Base-by-base conservation (phyloP, 768 basidiomycete species). In the Collybiopsis luxurians region DNA sequence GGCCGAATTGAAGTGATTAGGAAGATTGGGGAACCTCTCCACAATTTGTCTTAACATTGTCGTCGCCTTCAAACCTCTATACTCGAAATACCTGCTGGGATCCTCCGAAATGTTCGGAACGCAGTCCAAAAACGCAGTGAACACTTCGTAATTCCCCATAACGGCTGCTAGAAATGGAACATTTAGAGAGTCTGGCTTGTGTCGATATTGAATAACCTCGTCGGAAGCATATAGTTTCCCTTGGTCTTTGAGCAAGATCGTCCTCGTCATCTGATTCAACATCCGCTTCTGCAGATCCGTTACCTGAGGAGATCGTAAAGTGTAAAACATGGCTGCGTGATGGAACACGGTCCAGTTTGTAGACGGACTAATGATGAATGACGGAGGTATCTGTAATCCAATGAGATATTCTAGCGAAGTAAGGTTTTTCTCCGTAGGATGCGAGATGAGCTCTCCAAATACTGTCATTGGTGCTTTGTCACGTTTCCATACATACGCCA, bases 371-470 rank as follows among this genome's bases (percentile, higher is more conserved):
- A 48, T 45, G 27, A 48, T 48, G 45, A 34, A 47, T n/a, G 57
- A 53, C 13, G 51, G 54, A 12, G 23, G 24, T 30, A n/a, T 46
- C 3, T 47, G 27, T 19, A 36, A 26, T 19, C 49, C 31, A 10
- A 51, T 26, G 27, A 49, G 31, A 24, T 47, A 59, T 24, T 55
- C 23, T 10, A 59, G 10, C 15, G 58, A 55, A 9, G 42, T 53
- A 3, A 59, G 17, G 34, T 55, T 59, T 27, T 40, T 21, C 38
- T 59, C 58, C 2, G 53, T 59, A 17, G 53, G 53, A 51, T 50
- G 34, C 10, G 28, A 40, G 5, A 56, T 26, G 11, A 59, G 36
- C 39, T 59, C 59, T 9, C 48, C 55, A 4, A 52, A 52, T 17
- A 59, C 39, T 24, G 59, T 59, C 4, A 46, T 48, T 28, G 36